Base-by-base conservation (phyloP, 169 alveolate genomes). In the Eimeria sp. region DNA sequence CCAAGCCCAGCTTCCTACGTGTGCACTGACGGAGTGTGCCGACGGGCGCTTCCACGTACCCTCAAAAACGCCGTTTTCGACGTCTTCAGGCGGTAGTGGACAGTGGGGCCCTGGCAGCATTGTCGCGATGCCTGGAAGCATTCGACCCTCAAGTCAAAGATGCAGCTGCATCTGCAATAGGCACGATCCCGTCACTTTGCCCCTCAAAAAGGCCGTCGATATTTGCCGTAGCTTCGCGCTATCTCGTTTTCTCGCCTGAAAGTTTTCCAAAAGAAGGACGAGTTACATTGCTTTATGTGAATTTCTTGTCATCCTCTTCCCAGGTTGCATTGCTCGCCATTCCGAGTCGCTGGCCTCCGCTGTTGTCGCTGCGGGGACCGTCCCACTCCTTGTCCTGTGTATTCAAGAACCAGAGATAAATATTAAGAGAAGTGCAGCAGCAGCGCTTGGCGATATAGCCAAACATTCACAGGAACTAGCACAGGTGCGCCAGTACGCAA, bases 101-200 rank as follows among this genome's bases (percentile, higher is more conserved):
- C 96, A 97, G 99, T 11, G 99, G 99, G 37, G 99, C 99, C 23
- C 97, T 99, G 66, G 99, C 98, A 77, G 99, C 99, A 4, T 95
- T 99, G 74, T 96, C 99, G 27, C 97, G 97, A 72, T 99, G 99
- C 95, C 98, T 99, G 76, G 99, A 99, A 90, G 99, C 98, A 97
- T 99, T 99, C 91, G 99, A 99, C 87, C 99, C 99, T 0, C 97
- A 99, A 37, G 99, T 99, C 49, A 98, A 98, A 68, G 99, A 98
- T 94, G 98, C 99, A 3, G 99, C 99, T 2, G 99, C 99, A 1
- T 97, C 98, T 97, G 98, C 98, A 30, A 83, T 96, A 43, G 99
- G 97, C 91, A 95, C 18, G 87, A 68, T 6, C n/a, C 77, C 6
- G 95, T 25, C 66, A n/a, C 88, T 52, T 13, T 40, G 52, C 52